Evolutionary conservation across 352 stramenopile genomes (phyloP).

Genomic region (Pythium graminicola): DNA sequence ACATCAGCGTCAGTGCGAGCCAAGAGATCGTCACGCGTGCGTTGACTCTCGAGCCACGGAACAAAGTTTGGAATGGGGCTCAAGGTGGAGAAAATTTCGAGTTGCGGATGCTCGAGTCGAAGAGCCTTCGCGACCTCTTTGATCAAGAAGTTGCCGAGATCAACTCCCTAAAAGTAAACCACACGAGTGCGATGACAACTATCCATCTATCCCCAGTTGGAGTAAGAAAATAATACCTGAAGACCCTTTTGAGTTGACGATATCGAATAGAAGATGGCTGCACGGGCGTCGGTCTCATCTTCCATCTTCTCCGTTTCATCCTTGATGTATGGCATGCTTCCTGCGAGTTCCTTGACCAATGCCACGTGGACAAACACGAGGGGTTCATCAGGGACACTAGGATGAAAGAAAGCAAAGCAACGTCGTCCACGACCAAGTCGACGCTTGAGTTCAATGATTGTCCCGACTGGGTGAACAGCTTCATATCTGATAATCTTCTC

Average conservation of each 20-base stretch:
- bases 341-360: slow-evolving; percentile 84
- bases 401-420: slow-evolving; percentile 95
- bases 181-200: not conserved
- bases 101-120: slow-evolving; percentile 53
- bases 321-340: slow-evolving; percentile 89
- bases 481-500: slow-evolving; percentile 96
- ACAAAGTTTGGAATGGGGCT: slow-evolving; percentile 93
- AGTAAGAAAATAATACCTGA: slow-evolving; percentile 31
- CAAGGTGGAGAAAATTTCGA: slow-evolving; percentile 90
- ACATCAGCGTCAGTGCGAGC: slow-evolving; percentile 23
- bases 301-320: slow-evolving; percentile 60
- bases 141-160: slow-evolving; percentile 95
- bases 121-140: slow-evolving; percentile 90
- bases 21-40: slow-evolving; percentile 33
- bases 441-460: slow-evolving; percentile 90
- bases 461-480: slow-evolving; percentile 91
- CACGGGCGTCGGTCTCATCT: slow-evolving; percentile 49
- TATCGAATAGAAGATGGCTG: slow-evolving; percentile 96
- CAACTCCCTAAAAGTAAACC: slow-evolving; percentile 59
- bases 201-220: not conserved
- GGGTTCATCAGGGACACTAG: slow-evolving; percentile 87
- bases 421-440: slow-evolving; percentile 77
- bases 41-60: slow-evolving; percentile 87
- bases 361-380: slow-evolving; percentile 95
- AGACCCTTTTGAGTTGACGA: slow-evolving; percentile 89